A percentile compares a stretch with the other conserved stretches of the same genome.
Conservation (phyloP, 1,284 basidiomycete genomes). For the Puccinia brachypodii region DNA sequence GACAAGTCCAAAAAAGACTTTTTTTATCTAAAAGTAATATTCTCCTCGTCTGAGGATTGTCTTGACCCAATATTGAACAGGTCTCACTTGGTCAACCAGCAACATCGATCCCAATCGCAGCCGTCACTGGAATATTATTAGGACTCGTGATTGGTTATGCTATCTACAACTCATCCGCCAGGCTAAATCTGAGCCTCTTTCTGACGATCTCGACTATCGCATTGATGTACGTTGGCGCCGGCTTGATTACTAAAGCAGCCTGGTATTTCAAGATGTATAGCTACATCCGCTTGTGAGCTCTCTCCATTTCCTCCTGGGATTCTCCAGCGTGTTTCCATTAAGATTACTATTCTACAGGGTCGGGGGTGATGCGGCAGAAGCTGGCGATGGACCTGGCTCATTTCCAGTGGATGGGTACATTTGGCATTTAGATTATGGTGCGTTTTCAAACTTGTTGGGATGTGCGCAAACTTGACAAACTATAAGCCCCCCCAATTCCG, state of each 20-base stretch:
- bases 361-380: slow-evolving; percentile 73
- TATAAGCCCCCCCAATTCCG: neutral
- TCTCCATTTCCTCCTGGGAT: neutral
- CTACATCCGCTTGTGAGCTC: slow-evolving; percentile 33
- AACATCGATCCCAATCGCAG: slow-evolving; percentile 80
- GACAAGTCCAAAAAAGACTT: neutral
- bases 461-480: neutral
- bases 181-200: slow-evolving; percentile 62
- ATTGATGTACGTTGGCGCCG: slow-evolving; percentile 44
- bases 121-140: slow-evolving; percentile 75
- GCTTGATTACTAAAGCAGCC: slow-evolving; percentile 28
- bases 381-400: slow-evolving; percentile 76
- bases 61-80: slow-evolving; percentile 51
- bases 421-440: slow-evolving; percentile 65
- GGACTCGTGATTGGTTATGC: slow-evolving; percentile 68
- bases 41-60: neutral
- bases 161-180: slow-evolving; percentile 73
- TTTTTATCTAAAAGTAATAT: no score
- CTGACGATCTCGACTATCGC: slow-evolving; percentile 35
- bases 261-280: slow-evolving; percentile 47
- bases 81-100: slow-evolving; percentile 77
- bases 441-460: neutral
- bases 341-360: slow-evolving; percentile 59
- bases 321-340: neutral
- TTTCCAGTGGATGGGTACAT: slow-evolving; percentile 76